Base-by-base conservation (phyloP, 257 asterid species). In the Phtheirospermum japonicum region DNA sequence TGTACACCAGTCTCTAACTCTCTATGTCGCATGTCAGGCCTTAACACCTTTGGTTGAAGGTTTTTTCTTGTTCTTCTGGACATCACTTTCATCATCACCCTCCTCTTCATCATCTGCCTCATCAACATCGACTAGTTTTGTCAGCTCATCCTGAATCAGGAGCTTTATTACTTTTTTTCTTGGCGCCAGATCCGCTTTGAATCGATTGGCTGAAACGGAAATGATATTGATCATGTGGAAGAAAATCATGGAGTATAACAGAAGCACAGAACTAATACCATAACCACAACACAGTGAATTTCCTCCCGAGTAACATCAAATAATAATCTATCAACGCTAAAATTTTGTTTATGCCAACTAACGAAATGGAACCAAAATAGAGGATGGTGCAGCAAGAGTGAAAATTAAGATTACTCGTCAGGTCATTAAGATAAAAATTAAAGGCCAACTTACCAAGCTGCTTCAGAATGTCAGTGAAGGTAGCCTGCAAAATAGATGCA, bases 381-480 rank as follows among this genome's bases (percentile, higher is more conserved):
- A 36, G 28, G 51, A 56, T 28, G 37, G 31, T 45, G 50, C 61
- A 56, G 26, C 6, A 30, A 6, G 4, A 30, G 17, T 5, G 18
- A 16, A 31, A n/a, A 56, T 6, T 23, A 2, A n/a, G 26, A 51
- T n/a, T 57, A 17, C 9, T 49, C 7, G 2, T 34, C 54, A 8
- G 26, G 33, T 28, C 43, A 11, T 36, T 30, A 39, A 7, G 48
- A 48, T 46, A 19, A 46, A 53, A 65, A 4, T 17, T 14, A 42
- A 12, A 42, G 1, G 28, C 62, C 42, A 53, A 43, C 85, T 69
- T 82, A 92, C 99, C 87, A 18, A 92, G 95, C 65, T 83, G 77
- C 85, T 89, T 86, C 80, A 89, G 76, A 74, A 92, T 89, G 85
- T 93, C 97, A 0, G 95, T 89, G 83, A 89, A 89, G 63, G 99